These are phyloP conservation scores for Crithidia sp. DNA, from an alignment of 208 protist genomes.

Conservation along the genomic window DNA sequence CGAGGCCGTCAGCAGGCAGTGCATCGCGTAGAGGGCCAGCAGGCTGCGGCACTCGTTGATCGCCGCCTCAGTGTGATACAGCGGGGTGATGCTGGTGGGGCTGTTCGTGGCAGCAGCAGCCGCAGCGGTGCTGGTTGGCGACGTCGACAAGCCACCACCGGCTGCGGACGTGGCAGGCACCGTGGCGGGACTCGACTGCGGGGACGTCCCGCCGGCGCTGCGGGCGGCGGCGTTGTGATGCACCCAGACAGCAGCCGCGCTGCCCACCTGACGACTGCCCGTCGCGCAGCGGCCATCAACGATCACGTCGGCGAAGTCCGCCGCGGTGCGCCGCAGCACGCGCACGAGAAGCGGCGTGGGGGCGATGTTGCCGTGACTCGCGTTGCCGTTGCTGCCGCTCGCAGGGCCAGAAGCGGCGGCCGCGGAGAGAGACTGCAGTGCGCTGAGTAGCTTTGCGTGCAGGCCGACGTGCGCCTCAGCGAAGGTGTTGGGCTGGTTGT, in stretches of 20 bases:
- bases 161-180: neutral
- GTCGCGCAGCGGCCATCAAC: slow-evolving; percentile 69
- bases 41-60: slow-evolving; percentile 50
- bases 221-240: slow-evolving; percentile 33
- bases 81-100: slow-evolving; percentile 7
- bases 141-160: neutral
- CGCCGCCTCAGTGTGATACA: slow-evolving; percentile 40
- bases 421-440: slow-evolving; percentile 26
- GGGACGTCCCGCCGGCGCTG: slow-evolving; percentile 3
- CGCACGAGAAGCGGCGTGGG: slow-evolving; percentile 59
- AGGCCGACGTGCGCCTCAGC: slow-evolving; percentile 36
- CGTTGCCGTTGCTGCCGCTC: neutral
- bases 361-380: neutral
- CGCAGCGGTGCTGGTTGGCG: neutral
- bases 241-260: slow-evolving; percentile 47
- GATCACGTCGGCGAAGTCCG: slow-evolving; percentile 70
- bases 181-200: slow-evolving; percentile 3
- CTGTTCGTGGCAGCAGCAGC: neutral
- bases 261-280: slow-evolving; percentile 36
- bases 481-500: slow-evolving; percentile 13
- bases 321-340: slow-evolving; percentile 55
- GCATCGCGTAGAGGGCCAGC: slow-evolving; percentile 54
- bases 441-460: slow-evolving; percentile 45
- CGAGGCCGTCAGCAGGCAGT: slow-evolving; percentile 47
- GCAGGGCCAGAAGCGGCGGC: neutral